Evolutionary conservation across 805 yeast species (phyloP), one percentile per base, ranked within the genome.

Genomic region (Lachancea dasiensis): DNA sequence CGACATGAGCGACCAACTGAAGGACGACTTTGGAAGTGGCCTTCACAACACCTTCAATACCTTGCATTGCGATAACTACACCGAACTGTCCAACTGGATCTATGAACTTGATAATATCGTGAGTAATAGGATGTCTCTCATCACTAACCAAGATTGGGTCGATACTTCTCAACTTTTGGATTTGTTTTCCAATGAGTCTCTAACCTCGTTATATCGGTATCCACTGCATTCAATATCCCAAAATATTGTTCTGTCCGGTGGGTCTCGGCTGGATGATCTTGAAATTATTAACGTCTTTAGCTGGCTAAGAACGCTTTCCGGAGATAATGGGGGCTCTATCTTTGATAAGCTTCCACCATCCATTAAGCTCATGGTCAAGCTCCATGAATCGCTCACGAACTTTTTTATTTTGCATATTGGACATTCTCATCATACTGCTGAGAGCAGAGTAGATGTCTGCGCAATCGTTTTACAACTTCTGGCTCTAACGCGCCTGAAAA

Each of bases 91-190:
- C 42, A 63, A 67, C 34, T 81, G 85, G 60, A 67, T 86, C 16
- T 72, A 71, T 38, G 70, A 72, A 31, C 58, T 89, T 41, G 90
- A 89, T 59, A 64, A 68, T 13, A 64, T 85, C 5, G 69, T 84
- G 19, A 65, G 72, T 2, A 70, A 73, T 3, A 67, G 81, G 22
- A 78, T 81, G 53, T 65, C 45, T 11, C 37, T 56, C 17, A 49
- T 50, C 3, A 70, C 76, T 9, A 58, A 77, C 9, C 74, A 73
- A 43, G 95, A 89, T 49, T 90, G 97, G 96, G 67, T 86, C 36
- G 71, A 72, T 39, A 73, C 81, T 3, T 83, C 75, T 55, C 90
- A 86, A 51, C 61, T 79, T 1, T 60, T 90, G 31, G 96, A 89
- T 54, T 64, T 74, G 22, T 80, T 81, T 42, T 74, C 80, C 18